Percentiles rank a stretch among this genome's conserved stretches.
phyloP scores from a whole-genome alignment of 805 yeast species.

The Zygoascus tannicola region DNA sequence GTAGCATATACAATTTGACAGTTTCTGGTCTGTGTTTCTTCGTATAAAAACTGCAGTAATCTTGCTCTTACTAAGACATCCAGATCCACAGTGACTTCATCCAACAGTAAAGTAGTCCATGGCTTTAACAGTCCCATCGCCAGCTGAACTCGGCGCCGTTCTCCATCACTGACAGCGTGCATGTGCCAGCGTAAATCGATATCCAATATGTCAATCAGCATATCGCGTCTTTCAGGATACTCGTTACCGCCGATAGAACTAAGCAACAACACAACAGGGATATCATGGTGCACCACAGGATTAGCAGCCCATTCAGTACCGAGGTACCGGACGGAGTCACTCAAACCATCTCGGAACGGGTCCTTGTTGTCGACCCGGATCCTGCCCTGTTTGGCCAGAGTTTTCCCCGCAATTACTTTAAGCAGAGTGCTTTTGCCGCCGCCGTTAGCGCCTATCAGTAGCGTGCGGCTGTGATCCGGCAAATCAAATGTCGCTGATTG shows the following conservation, averaged over 20 bases:
- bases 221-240: conserved; percentile 66
- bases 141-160: conserved; percentile 85
- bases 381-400: conserved; percentile 64
- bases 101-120: conserved; percentile 79
- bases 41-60: conserved; percentile 55
- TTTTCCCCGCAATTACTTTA: conserved; percentile 82
- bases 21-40: conserved; percentile 61
- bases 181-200: conserved; percentile 86
- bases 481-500: conserved; percentile 51
- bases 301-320: conserved; percentile 98
- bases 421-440: conserved; percentile 93
- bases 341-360: conserved; percentile 62
- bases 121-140: conserved; percentile 90
- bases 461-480: conserved; percentile 63
- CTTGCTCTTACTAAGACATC: conserved; percentile 85
- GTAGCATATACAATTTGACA: conserved; percentile 83
- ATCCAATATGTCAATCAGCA: conserved; percentile 67
- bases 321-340: conserved; percentile 49
- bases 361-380: conserved; percentile 73
- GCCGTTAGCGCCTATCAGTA: conserved; percentile 89
- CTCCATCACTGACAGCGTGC: conserved; percentile 90
- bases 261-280: conserved; percentile 72
- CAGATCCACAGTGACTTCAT: conserved; percentile 93
- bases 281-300: conserved; percentile 81
- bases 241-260: conserved; percentile 76